These are phyloP conservation scores for Fusarium decemcellulare DNA, from an alignment of 2,329 filamentous ascomycete genomes.

Conservation along the genomic window DNA sequence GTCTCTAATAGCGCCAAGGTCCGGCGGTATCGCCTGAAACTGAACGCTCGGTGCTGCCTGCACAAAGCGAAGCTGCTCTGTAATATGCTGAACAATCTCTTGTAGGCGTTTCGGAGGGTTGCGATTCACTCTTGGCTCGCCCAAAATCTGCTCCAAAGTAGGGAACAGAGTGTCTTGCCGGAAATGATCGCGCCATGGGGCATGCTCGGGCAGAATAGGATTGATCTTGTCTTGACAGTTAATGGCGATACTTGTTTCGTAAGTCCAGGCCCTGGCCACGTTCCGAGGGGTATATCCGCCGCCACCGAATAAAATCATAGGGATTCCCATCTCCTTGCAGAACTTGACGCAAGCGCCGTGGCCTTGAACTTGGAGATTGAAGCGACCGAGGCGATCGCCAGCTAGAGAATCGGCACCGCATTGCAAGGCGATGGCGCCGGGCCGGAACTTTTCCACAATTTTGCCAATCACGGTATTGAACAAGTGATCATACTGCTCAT, in stretches of 20 bases:
- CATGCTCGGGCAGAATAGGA: constrained; percentile 81
- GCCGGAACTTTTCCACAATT: constrained; percentile 87
- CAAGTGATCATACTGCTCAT: constrained; percentile 88
- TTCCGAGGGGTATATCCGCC: constrained; percentile 98
- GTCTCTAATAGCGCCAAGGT: constrained; percentile 77
- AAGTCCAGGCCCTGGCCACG: constrained; percentile 95
- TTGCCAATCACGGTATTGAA: constrained; percentile 86
- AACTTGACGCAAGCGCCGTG: constrained; percentile 93
- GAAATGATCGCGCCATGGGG: constrained; percentile 92
- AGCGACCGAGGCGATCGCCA: constrained; percentile 92
- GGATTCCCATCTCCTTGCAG: constrained; percentile 84
- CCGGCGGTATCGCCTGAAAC: constrained; percentile 83
- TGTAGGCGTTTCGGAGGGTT: constrained; percentile 83
- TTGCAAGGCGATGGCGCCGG: constrained; percentile 91
- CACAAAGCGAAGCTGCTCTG: constrained; percentile 90
- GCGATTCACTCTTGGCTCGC: constrained; percentile 80
- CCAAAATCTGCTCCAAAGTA: constrained; percentile 79
- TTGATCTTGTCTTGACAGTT: constrained; percentile 78
- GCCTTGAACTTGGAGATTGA: constrained; percentile 96
- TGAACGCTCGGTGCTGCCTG: constrained; percentile 89
- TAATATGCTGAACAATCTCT: constrained; percentile 82
- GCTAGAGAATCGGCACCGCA: constrained; percentile 96
- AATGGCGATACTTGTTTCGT: constrained; percentile 94
- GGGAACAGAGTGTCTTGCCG: constrained; percentile 90
- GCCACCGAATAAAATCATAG: constrained; percentile 91